Conservation (phyloP, 2,329 filamentous ascomycete species). For the Talaromyces piceae region DNA sequence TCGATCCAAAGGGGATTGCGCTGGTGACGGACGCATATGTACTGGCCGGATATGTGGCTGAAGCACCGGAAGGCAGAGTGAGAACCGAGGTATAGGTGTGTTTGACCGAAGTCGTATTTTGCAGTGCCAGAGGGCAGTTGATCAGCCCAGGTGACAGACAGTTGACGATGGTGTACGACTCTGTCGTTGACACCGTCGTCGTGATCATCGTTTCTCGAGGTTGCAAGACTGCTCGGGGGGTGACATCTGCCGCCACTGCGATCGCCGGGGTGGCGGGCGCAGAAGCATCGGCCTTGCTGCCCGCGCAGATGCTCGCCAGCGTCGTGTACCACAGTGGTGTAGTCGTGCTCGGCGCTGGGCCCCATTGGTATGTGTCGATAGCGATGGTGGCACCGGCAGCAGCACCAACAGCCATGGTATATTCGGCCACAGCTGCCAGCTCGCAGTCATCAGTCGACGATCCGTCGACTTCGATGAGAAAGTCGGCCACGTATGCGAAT, state of each 20-base stretch:
- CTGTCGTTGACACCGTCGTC: slow-evolving; percentile 31
- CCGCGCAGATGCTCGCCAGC: slow-evolving; percentile 38
- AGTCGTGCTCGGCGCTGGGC: slow-evolving; percentile 40
- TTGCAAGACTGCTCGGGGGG: slow-evolving; percentile 12
- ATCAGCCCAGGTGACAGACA: slow-evolving; percentile 39
- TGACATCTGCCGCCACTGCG: slow-evolving; percentile 13
- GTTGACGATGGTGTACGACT: slow-evolving; percentile 39
- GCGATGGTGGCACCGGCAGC: slow-evolving; percentile 47
- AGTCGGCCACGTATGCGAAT: slow-evolving; percentile 48
- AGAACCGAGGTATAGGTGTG: slow-evolving; percentile 35
- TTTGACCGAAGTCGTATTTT: slow-evolving; percentile 30
- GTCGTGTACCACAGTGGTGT: slow-evolving; percentile 50
- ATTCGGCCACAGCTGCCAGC: slow-evolving; percentile 43
- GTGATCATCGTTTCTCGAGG: slow-evolving; percentile 20
- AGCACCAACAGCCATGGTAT: slow-evolving; percentile 47
- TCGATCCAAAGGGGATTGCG: slow-evolving; percentile 38
- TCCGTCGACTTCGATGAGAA: slow-evolving; percentile 46
- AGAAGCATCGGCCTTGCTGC: slow-evolving; percentile 19
- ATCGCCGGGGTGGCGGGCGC: slow-evolving; percentile 11
- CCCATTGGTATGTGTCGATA: slow-evolving; percentile 42
- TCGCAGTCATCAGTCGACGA: slow-evolving; percentile 34
- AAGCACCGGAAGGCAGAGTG: slow-evolving; percentile 32
- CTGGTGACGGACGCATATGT: slow-evolving; percentile 20
- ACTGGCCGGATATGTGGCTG: slow-evolving; percentile 35
- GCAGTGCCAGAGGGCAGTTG: slow-evolving; percentile 47